A percentile compares a stretch with the other conserved stretches of the same genome.
Evolutionary conservation across 2,329 filamentous ascomycete species (phyloP).

Genomic region (Penicillium italicum): DNA sequence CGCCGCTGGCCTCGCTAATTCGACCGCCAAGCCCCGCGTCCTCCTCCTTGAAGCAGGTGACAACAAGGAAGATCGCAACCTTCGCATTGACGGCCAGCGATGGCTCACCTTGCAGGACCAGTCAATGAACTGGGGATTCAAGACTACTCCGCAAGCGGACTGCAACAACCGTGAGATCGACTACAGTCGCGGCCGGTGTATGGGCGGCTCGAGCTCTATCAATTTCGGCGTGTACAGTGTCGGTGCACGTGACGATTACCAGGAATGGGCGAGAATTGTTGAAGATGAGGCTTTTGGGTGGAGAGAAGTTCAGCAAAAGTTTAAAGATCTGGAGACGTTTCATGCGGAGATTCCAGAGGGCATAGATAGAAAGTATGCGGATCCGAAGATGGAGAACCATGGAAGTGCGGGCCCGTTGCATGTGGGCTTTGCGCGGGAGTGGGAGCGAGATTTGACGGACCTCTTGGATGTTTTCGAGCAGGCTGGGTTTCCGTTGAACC

Average conservation of each 20-base stretch:
- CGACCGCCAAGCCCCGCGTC: slow-evolving; percentile 48
- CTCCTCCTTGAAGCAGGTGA: slow-evolving; percentile 60
- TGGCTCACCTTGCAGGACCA: slow-evolving; percentile 50
- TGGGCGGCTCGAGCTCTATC: slow-evolving; percentile 21
- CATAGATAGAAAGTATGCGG: slow-evolving; percentile 13
- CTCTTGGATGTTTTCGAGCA: slow-evolving; percentile 45
- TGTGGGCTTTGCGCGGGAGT: slow-evolving; percentile 18
- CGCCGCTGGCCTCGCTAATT: slow-evolving; percentile 51
- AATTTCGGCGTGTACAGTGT: slow-evolving; percentile 23
- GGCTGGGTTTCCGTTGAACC: slow-evolving; percentile 50
- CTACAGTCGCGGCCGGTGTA: slow-evolving; percentile 17
- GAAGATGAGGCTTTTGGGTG: slow-evolving; percentile 18
- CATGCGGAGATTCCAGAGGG: slow-evolving; percentile 5
- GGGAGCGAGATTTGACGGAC: slow-evolving; percentile 19
- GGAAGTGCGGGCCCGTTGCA: slow-evolving; percentile 14
- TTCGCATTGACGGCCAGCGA: slow-evolving; percentile 52
- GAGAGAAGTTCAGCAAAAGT: slow-evolving; percentile 12
- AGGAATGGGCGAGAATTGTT: slow-evolving; percentile 21
- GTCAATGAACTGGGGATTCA: slow-evolving; percentile 52
- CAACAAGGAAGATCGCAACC: slow-evolving; percentile 44
- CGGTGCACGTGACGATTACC: slow-evolving; percentile 22
- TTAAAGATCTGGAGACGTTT: slow-evolving; percentile 20
- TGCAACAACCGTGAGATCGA: slow-evolving; percentile 25
- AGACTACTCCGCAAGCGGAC: slow-evolving; percentile 46
- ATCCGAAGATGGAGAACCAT: slow-evolving; percentile 12